Base-by-base conservation (phyloP, 352 stramenopile species). In the Globisporangium radiosum region DNA sequence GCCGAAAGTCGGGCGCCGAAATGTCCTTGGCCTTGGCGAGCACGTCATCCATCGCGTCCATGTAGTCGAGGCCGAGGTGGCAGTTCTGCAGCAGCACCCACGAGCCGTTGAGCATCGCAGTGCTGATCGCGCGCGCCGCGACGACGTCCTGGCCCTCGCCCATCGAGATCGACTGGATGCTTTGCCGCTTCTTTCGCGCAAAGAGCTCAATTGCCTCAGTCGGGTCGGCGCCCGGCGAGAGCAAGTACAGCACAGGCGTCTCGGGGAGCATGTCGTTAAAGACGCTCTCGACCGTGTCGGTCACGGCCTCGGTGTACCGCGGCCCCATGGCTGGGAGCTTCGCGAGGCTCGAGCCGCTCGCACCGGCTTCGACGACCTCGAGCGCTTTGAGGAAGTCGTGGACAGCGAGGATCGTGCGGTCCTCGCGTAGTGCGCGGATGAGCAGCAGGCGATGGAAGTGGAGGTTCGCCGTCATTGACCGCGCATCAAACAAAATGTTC, bases 51-150 rank as follows among this genome's bases (percentile, higher is more conserved):
- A 93, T 56, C 1, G 63, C 57, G 36, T 88, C 78, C 67, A 93
- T 83, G 60, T 86, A 90, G 6, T 68, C 74, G 0, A 93, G 59
- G 0, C 78, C 81, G 1, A 93, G 54, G 54, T 93, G 79, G 54
- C 84, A 93, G 59, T 93, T 92, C 57, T 93, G 84, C 0, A 93
- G 73, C 5, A 92, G 63, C 37, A 93, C 76, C 84, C 84, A 93
- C 38, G 84, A 80, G 6, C 84, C 84, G 44, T 91, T 89, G 19
- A 88, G 59, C 71, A 83, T 85, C 1, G 76, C 84, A 3, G 66
- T 66, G 0, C 60, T 66, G 39, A 93, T 81, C 0, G 81, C 77
- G 38, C 78, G 75, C 5, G 72, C 60, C 2, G 81, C 83, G 3
- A 90, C 73, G 15, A 65, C 59, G 37, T 90, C 81, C 54, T 93